These are phyloP conservation scores for Aspergillus hancockii DNA, from an alignment of 495 filamentous ascomycete species.

Conservation along the genomic window DNA sequence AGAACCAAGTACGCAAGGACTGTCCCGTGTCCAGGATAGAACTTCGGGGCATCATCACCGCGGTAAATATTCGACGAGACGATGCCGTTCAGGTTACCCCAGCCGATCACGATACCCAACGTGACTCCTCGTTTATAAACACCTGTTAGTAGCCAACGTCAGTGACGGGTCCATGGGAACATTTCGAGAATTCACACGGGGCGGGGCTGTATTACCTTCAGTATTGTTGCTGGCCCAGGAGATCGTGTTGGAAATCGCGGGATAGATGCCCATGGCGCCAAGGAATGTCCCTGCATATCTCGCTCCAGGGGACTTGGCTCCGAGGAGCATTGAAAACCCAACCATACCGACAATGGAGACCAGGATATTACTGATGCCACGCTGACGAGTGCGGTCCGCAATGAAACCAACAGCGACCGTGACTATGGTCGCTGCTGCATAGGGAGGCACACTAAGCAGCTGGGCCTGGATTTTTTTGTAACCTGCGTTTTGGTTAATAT, in stretches of 20 bases:
- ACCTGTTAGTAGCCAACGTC: constrained; percentile 32
- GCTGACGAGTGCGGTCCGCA: constrained; percentile 74
- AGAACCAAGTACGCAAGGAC: constrained; percentile 62
- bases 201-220: constrained; percentile 52
- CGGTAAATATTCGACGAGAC: constrained; percentile 76
- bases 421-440: constrained; percentile 76
- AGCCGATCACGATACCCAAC: constrained; percentile 84
- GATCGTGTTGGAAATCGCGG: constrained; percentile 88
- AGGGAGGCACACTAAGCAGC: constrained; percentile 84
- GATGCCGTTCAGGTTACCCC: constrained; percentile 91
- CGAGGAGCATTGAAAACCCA: constrained; percentile 79
- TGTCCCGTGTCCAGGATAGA: constrained; percentile 57
- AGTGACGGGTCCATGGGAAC: neutral
- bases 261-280: constrained; percentile 88
- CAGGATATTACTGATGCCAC: constrained; percentile 80
- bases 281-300: constrained; percentile 86
- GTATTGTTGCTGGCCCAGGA: constrained; percentile 87
- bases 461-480: constrained; percentile 72
- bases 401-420: constrained; percentile 76
- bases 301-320: constrained; percentile 55
- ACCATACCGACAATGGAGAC: constrained; percentile 69
- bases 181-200: too few species aligned
- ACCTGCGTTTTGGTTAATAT: constrained; percentile 43
- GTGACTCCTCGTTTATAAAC: constrained; percentile 90
- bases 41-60: constrained; percentile 53